Evolutionary conservation across 352 stramenopile species (phyloP), one percentile per base, ranked within the genome.

Genomic region (Phytopythium mirpurense): DNA sequence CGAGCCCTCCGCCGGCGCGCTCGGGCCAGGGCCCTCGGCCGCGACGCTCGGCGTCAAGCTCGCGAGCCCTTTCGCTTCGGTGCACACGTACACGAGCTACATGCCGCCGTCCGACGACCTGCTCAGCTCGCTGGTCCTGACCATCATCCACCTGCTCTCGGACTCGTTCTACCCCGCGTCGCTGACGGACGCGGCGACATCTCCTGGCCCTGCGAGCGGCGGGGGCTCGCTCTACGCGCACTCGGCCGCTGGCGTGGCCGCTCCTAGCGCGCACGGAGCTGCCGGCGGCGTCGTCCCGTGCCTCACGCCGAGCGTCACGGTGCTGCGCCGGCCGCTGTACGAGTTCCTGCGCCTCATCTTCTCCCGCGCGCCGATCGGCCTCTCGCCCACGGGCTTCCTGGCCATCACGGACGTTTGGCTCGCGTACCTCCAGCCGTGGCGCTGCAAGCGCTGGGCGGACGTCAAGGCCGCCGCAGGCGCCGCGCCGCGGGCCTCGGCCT

Each of bases 351-450:
- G 82, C 0, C 66, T 95, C 15, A 80, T 91, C 31, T 95, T 95
- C 63, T 90, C 83, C 1, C 75, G 85, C 26, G 79, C 79, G 21
- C 78, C 85, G 0, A 91, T 92, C 51, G 79, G 73, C 8, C 63
- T 92, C 2, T 90, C 83, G 19, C 70, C 85, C 0, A 90, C 78
- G n/a, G 78, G 81, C 5, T 95, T 93, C 45, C 62, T 85, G 43
- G 79, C 83, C 7, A 88, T 95, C 52, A 75, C 77, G 21, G 83
- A 95, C 50, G 85, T 95, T 51, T 93, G 83, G 77, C 75, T 95
- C 35, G 83, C 85, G 24, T 95, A 90, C 63, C 77, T 95, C 27
- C 81, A 91, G 61, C 85, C 85, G 18, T 95, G 85, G 85, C 67
- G 79, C 60, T 95, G 85, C 54, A 58, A 74, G 19, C 65, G 67